Evolutionary conservation across 495 filamentous ascomycete genomes (phyloP).

Genomic region (Neurospora intermedia): DNA sequence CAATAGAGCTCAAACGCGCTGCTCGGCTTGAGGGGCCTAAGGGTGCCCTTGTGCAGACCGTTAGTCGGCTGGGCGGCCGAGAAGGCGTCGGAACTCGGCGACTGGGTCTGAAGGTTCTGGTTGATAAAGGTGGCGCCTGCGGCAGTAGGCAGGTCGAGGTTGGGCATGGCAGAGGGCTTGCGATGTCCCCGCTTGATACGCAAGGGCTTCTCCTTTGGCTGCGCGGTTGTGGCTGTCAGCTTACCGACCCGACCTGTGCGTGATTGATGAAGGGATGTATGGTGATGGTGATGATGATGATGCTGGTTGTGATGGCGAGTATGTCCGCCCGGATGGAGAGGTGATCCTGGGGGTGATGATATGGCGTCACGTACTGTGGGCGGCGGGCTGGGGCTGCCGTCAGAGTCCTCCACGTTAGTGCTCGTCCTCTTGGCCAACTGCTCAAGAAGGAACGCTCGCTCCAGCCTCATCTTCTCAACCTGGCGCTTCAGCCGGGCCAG

Average conservation of each 20-base stretch:
- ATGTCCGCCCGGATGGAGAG: constrained; percentile 2
- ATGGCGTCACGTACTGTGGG: constrained; percentile 50
- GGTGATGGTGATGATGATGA: neutral
- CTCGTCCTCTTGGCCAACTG: constrained; percentile 77
- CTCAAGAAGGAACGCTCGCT: constrained; percentile 81
- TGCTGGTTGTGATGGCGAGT: constrained; percentile 1
- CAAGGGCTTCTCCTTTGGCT: constrained; percentile 87
- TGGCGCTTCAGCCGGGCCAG: constrained; percentile 70
- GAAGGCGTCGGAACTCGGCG: constrained; percentile 38
- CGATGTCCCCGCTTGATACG: constrained; percentile 72
- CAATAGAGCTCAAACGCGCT: constrained; percentile 44
- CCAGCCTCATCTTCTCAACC: constrained; percentile 84
- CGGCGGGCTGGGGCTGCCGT: constrained; percentile 60
- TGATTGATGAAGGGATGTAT: constrained; percentile 6
- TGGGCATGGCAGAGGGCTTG: constrained; percentile 37
- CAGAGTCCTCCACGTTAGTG: constrained; percentile 64
- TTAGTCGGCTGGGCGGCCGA: constrained; percentile 25
- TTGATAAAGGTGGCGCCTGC: constrained; percentile 29
- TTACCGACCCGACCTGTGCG: constrained; percentile 7
- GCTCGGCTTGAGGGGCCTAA: constrained; percentile 32
- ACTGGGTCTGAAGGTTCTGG: constrained; percentile 32
- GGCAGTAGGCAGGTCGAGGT: constrained; percentile 9
- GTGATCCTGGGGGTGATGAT: constrained; percentile 3
- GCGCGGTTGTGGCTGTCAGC: constrained; percentile 16
- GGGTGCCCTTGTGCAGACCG: constrained; percentile 21